These are phyloP conservation scores for Parsonsia alboflavescens DNA, from an alignment of 257 asterid genomes.

Conservation along the genomic window DNA sequence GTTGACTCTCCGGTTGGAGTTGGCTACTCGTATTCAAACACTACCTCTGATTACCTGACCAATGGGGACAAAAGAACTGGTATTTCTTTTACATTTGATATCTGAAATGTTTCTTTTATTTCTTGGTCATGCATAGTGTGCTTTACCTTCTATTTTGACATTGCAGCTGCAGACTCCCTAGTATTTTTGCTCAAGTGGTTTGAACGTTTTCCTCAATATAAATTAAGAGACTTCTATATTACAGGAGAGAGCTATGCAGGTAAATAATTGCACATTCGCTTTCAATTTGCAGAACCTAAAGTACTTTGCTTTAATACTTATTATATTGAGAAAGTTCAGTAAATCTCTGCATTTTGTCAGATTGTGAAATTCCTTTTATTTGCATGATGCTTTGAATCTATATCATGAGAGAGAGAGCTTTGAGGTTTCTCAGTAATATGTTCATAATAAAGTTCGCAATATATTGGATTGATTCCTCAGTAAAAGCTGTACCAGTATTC, in stretches of 20 bases:
- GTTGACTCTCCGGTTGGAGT: conserved; percentile 96
- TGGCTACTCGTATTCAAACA: conserved; percentile 88
- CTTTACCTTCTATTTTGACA: conserved; percentile 19
- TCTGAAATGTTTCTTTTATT: conserved; percentile 4
- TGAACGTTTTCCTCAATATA: conserved; percentile 84
- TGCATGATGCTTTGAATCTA: neutral
- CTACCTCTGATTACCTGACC: conserved; percentile 61
- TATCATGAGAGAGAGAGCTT: neutral
- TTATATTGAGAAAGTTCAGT: neutral
- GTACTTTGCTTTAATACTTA: neutral
- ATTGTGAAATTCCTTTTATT: neutral
- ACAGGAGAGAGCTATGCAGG: no score
- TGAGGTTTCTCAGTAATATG: no score
- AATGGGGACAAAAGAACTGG: conserved; percentile 92
- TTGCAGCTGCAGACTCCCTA: conserved; percentile 79
- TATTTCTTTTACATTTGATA: conserved; percentile 20
- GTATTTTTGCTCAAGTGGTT: conserved; percentile 71
- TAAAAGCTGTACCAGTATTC: neutral
- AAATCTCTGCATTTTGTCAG: neutral
- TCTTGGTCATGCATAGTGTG: conserved; percentile 10
- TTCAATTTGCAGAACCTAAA: neutral
- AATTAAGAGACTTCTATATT: conserved; percentile 73
- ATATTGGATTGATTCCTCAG: neutral
- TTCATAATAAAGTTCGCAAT: no score
- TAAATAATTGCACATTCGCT: conserved; percentile 19